Base-by-base conservation (phyloP, 305 asterid genomes). In the Coffea humblotiana region DNA sequence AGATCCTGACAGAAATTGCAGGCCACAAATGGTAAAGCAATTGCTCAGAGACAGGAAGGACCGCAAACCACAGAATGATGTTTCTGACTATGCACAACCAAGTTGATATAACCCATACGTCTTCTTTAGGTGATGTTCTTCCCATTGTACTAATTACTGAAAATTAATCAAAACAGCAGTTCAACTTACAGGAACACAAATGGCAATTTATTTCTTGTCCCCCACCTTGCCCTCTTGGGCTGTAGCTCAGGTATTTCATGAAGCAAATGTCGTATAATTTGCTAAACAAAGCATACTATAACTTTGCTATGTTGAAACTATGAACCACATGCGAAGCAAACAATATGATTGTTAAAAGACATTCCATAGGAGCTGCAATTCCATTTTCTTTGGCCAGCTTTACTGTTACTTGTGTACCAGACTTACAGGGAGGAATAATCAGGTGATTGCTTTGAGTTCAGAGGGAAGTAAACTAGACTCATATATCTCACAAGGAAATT, bases 11-110 rank as follows among this genome's bases (percentile, higher is more conserved):
- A 64, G 71, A 60, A 78, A 47, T 60, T 71, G 37, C 43, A 40
- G 71, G 3, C 81, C 71, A 45, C 82, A 78, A 4, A 56, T 23
- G 81, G 76, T 35, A 35, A 37, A 37, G 10, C 47, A 40, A 71
- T 3, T 45, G 8, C 37, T 71, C 56, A 8, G 47, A 2, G 47
- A 71, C 56, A 8, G 47, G 2, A 71, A 71, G 15, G 58, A 45
- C 75, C 23, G 75, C 56, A 45, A 4, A n/a, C 75, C 75, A 71
- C 60, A 47, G 25, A 47, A 19, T 68, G 72, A 68, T 68, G 48
- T 19, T 37, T 47, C 54, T 19, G 54, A 70, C 52, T 8, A 5
- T 12, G 54, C 45, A 51, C 43, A 52, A 74, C 77, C 68, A 74
- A 54, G 40, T 74, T 54, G 68, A 35, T 73, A 15, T 12, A 4